These are phyloP conservation scores for Prunus dulcis DNA, from an alignment of 306 rosid genomes.

Conservation along the genomic window DNA sequence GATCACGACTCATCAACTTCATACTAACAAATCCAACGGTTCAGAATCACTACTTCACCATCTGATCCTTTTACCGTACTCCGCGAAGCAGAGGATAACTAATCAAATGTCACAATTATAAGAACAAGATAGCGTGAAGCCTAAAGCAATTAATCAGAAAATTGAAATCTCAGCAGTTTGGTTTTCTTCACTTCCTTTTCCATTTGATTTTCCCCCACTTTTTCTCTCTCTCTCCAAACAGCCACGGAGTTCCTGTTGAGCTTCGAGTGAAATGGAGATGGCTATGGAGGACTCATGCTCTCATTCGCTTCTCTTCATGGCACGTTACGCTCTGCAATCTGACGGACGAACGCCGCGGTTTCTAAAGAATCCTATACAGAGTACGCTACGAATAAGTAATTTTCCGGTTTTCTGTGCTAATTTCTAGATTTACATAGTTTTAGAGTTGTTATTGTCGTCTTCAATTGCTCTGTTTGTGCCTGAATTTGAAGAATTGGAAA, in stretches of 20 bases:
- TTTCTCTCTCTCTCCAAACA: constrained; percentile 11
- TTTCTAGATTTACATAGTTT: constrained; percentile 21
- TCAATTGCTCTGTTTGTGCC: constrained; percentile 21
- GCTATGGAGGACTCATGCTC: constrained; percentile 58
- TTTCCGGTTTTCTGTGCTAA: constrained; percentile 31
- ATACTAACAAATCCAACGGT: too few species aligned
- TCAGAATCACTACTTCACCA: too few species aligned
- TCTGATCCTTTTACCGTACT: too few species aligned
- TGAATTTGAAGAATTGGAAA: constrained; percentile 22
- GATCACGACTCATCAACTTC: too few species aligned
- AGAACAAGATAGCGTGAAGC: neutral
- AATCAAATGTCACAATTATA: neutral
- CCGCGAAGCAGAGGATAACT: neutral
- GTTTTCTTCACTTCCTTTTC: neutral
- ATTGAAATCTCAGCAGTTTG: neutral
- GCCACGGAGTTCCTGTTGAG: neutral
- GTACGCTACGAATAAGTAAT: constrained; percentile 52
- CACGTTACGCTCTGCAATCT: constrained; percentile 39
- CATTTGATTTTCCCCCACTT: constrained; percentile 11
- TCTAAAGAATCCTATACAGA: constrained; percentile 50
- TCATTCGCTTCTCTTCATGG: constrained; percentile 39
- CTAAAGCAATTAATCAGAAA: neutral
- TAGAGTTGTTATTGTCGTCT: constrained; percentile 3
- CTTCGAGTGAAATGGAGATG: constrained; percentile 60
- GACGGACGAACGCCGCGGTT: constrained; percentile 56